Conservation (phyloP, 2,329 filamentous ascomycete genomes). For the Xylaria sp. region DNA sequence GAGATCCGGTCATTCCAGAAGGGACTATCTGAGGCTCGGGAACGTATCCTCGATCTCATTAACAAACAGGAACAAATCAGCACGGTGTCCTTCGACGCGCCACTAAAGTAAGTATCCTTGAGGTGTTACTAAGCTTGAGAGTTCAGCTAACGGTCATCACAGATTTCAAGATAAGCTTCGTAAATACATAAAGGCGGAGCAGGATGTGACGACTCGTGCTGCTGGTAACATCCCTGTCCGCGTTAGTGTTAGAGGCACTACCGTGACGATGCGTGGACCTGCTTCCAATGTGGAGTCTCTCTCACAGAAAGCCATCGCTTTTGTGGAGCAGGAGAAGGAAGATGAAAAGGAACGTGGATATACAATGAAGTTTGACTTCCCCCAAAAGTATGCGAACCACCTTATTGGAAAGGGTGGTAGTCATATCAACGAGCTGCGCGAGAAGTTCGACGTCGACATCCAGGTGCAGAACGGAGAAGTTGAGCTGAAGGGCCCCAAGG, state of each 20-base stretch:
- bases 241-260: conserved; percentile 60
- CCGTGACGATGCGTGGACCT: conserved; percentile 77
- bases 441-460: conserved; percentile 72
- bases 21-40: conserved; percentile 57
- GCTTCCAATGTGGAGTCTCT: conserved; percentile 72
- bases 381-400: conserved; percentile 91
- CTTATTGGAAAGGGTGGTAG: conserved; percentile 70
- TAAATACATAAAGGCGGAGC: conserved; percentile 67
- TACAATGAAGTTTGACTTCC: conserved; percentile 86
- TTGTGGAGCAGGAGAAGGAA: conserved; percentile 84
- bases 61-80: conserved; percentile 60
- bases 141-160: conserved; percentile 32
- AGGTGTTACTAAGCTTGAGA: not conserved
- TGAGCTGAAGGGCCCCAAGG: conserved; percentile 92
- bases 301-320: conserved; percentile 71
- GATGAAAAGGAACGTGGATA: conserved; percentile 94
- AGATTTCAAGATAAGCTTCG: conserved; percentile 65
- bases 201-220: conserved; percentile 53
- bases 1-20: conserved; percentile 58
- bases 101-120: conserved; percentile 50
- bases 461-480: conserved; percentile 94
- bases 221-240: conserved; percentile 62
- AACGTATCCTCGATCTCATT: conserved; percentile 61
- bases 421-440: conserved; percentile 66
- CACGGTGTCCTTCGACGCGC: conserved; percentile 58